Base-by-base conservation (phyloP, 78 protist genomes). In the Dictyostelium intermedium region DNA sequence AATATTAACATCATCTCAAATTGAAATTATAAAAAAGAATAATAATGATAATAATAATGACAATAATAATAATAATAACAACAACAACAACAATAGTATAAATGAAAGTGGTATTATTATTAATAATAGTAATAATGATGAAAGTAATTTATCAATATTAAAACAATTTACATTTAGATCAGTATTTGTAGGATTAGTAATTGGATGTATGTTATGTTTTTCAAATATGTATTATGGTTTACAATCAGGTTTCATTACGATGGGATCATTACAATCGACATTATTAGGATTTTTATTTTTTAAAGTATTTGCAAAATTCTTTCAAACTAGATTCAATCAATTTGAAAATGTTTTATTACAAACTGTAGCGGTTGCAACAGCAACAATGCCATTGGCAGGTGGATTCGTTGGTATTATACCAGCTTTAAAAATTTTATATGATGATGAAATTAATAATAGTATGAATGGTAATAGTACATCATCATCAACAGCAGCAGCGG, bases 331-430 rank as follows among this genome's bases (percentile, higher is more conserved):
- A 6, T 85, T 96, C 63, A 78, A 91, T 61, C 93, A 83, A 23
- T 87, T 91, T 39, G 97, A 96, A 50, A 93, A 96, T 60, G 96
- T 92, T 23, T 43, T 92, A 11, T 73, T 92, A 47, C 96, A 92
- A 56, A 86, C 96, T 1, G 81, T 93, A 0, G 96, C 93, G 0
- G 98, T 96, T 8, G 98, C 98, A 45, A 91, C 97, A 2, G 98
- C 98, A 5, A 93, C 98, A 3, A 91, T 96, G 96, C 97, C 98
- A 9, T 69, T 96, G 82, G 96, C 98, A 1, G 98, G 96, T 34
- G 98, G 98, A 30, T 92, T 91, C 61, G 93, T 92, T 82, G 95
- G 95, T 37, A 83, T 89, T 32, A 45, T 96, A 4, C 97, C 97
- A 8, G 97, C 97, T 27, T 27, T 96, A 14, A 11, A 27, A 16